These are phyloP conservation scores for Termitomyces sp. DNA, from an alignment of 768 basidiomycete species.

Conservation along the genomic window DNA sequence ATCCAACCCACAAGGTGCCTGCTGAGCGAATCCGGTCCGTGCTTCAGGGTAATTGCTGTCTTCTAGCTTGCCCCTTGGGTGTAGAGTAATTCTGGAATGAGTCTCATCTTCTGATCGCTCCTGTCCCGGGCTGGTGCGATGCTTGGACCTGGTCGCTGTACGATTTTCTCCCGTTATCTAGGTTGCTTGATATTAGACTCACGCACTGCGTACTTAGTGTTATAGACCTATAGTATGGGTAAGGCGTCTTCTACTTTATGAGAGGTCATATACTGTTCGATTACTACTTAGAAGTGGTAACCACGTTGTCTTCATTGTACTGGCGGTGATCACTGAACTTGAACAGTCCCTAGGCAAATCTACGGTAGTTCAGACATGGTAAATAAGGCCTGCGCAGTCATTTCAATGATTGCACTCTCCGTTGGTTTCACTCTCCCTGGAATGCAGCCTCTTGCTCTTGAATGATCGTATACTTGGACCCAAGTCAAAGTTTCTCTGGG, in stretches of 20 bases:
- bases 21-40: constrained; percentile 9
- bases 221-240: constrained; percentile 58
- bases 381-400: constrained; percentile 44
- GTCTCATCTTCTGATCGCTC: constrained; percentile 21
- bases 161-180: constrained; percentile 16
- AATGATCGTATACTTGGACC: constrained; percentile 70
- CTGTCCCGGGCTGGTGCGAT: constrained; percentile 66
- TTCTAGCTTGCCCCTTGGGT: constrained; percentile 66
- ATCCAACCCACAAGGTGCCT: constrained; percentile 4
- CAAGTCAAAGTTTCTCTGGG: constrained; percentile 65
- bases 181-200: neutral
- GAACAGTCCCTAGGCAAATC: constrained; percentile 45
- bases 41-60: constrained; percentile 69
- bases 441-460: constrained; percentile 13
- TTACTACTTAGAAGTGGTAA: constrained; percentile 59
- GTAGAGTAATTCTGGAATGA: constrained; percentile 19
- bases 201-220: neutral
- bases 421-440: constrained; percentile 32
- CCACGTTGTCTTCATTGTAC: constrained; percentile 6
- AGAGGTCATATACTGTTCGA: constrained; percentile 60
- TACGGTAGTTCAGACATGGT: constrained; percentile 62
- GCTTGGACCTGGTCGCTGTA: constrained; percentile 64
- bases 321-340: constrained; percentile 28
- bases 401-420: constrained; percentile 56
- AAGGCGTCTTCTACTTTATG: constrained; percentile 58